Conservation (phyloP, 805 yeast genomes). For the Grigorovia transvaalensis region DNA sequence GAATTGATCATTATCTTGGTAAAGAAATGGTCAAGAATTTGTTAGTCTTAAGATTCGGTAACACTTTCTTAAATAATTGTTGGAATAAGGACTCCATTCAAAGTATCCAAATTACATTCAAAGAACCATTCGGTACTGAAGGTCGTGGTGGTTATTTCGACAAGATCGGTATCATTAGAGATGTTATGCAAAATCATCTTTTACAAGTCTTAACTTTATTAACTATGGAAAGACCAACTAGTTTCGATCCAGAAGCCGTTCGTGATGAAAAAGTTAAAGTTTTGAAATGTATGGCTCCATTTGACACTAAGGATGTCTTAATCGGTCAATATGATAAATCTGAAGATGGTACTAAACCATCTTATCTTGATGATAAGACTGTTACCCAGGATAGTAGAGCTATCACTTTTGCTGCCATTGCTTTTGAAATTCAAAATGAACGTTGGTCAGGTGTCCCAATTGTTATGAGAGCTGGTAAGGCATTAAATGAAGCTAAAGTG, state of each 20-base stretch:
- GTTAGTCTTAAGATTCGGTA: constrained; percentile 81
- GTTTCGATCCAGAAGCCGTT: constrained; percentile 85
- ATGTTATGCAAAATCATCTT: constrained; percentile 96
- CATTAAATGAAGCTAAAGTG: constrained; percentile 88
- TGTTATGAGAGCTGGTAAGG: constrained; percentile 93
- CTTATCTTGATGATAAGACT: constrained; percentile 84
- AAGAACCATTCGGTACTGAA: constrained; percentile 98
- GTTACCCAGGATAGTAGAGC: constrained; percentile 75
- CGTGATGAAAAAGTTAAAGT: constrained; percentile 96
- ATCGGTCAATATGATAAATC: constrained; percentile 84
- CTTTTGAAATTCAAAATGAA: constrained; percentile 73
- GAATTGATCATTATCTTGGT: constrained; percentile 96
- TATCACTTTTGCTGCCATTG: constrained; percentile 85
- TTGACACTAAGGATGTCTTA: constrained; percentile 55
- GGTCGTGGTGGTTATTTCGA: constrained; percentile 99
- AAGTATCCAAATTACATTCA: constrained; percentile 81
- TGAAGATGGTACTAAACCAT: constrained; percentile 82
- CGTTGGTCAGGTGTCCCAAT: constrained; percentile 98
- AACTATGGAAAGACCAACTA: constrained; percentile 91
- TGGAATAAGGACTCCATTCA: constrained; percentile 79
- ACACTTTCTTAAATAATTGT: constrained; percentile 73
- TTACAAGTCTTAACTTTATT: constrained; percentile 83
- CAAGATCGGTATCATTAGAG: constrained; percentile 88
- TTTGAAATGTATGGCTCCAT: constrained; percentile 64
- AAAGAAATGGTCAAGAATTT: constrained; percentile 97